A percentile compares a stretch with the other conserved stretches of the same genome.
Conservation (phyloP, 331 rosid genomes). For the Erythrophleum ivorense region DNA sequence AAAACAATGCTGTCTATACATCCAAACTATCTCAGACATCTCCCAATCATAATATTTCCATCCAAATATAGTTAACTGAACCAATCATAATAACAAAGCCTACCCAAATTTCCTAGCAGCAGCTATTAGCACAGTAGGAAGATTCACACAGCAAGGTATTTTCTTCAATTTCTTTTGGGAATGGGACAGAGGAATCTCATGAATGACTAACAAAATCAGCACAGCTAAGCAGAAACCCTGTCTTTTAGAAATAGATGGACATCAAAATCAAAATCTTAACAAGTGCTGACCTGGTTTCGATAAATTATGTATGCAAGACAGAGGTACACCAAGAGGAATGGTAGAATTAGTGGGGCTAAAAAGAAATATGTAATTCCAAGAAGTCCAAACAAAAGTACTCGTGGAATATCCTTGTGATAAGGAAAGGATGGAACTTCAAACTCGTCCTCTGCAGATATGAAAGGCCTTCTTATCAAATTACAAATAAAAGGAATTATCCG, state of each 20-base stretch:
- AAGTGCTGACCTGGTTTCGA: conserved; percentile 80
- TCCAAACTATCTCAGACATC: neutral
- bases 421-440: conserved; percentile 70
- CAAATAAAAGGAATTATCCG: conserved; percentile 66
- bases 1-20: neutral
- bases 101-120: neutral
- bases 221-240: neutral
- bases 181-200: neutral
- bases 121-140: neutral
- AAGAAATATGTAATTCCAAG: conserved; percentile 92
- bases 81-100: neutral
- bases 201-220: conserved; percentile 21
- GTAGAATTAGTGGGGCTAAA: conserved; percentile 90
- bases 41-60: neutral
- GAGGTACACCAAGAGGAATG: conserved; percentile 82
- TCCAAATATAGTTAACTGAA: neutral
- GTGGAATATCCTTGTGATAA: conserved; percentile 78
- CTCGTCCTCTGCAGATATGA: conserved; percentile 52
- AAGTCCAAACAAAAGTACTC: conserved; percentile 89
- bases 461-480: conserved; percentile 68
- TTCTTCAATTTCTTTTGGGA: neutral
- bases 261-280: neutral
- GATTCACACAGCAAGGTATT: neutral
- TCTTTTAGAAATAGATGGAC: conserved; percentile 26
- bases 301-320: conserved; percentile 78